phyloP scores from a whole-genome alignment of 2,329 filamentous ascomycete genomes.

The Nemania abortiva region DNA sequence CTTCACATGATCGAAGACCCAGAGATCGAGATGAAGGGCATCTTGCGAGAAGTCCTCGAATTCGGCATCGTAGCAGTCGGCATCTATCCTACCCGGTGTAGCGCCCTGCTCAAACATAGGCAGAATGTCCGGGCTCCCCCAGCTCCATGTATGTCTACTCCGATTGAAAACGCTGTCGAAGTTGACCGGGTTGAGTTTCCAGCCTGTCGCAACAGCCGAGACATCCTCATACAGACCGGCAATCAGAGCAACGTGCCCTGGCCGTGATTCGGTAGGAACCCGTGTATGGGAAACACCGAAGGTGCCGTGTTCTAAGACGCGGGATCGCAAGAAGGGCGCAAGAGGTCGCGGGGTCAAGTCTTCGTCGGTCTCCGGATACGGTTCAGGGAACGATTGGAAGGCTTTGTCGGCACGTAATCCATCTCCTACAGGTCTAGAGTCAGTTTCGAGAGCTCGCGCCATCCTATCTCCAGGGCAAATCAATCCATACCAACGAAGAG shows the following conservation, averaged over 20 bases:
- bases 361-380: slow-evolving; percentile 74
- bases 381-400: slow-evolving; percentile 92
- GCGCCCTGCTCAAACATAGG: slow-evolving; percentile 98
- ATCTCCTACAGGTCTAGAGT: slow-evolving; percentile 69
- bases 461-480: slow-evolving; percentile 13
- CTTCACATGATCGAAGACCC: slow-evolving; percentile 97
- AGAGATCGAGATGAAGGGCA: slow-evolving; percentile 84
- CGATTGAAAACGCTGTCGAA: slow-evolving; percentile 99
- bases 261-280: slow-evolving; percentile 95
- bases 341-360: slow-evolving; percentile 81
- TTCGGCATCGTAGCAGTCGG: slow-evolving; percentile 85
- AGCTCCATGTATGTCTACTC: slow-evolving; percentile 97
- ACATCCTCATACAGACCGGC: slow-evolving; percentile 98
- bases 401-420: slow-evolving; percentile 97
- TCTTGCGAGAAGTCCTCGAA: slow-evolving; percentile 91
- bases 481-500: slow-evolving; percentile 83
- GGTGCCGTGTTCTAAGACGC: slow-evolving; percentile 88
- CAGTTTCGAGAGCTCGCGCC: slow-evolving; percentile 31
- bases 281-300: slow-evolving; percentile 98
- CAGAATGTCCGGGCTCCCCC: slow-evolving; percentile 97
- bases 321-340: slow-evolving; percentile 90
- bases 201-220: slow-evolving; percentile 94
- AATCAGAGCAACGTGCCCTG: slow-evolving; percentile 96
- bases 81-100: slow-evolving; percentile 85
- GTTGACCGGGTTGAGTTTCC: slow-evolving; percentile 98